These are phyloP conservation scores for Cicer judaicum DNA, from an alignment of 306 rosid genomes.

Conservation along the genomic window DNA sequence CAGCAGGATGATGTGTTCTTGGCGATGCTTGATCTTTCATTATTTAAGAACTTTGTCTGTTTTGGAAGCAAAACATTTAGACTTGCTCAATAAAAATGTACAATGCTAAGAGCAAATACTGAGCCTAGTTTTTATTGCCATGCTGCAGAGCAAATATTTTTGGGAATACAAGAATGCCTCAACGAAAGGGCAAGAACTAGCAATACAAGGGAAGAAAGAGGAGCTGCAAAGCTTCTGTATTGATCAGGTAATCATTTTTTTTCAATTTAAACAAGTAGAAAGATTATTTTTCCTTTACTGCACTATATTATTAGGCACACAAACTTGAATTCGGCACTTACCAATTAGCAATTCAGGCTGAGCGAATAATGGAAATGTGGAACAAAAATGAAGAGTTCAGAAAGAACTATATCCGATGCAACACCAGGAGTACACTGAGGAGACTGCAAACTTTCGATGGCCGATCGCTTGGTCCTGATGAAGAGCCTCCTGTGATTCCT, in stretches of 20 bases:
- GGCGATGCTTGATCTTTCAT: neutral
- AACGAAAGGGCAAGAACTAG: constrained; percentile 56
- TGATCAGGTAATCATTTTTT: constrained; percentile 64
- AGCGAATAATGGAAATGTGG: constrained; percentile 69
- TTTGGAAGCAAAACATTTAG: neutral
- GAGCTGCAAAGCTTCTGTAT: constrained; percentile 62
- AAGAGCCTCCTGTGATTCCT: constrained; percentile 74
- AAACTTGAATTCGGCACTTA: constrained; percentile 41
- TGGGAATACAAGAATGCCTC: constrained; percentile 65
- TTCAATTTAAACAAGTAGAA: constrained; percentile 15
- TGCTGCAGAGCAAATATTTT: constrained; percentile 68
- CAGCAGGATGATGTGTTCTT: constrained; percentile 7
- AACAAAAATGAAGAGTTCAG: constrained; percentile 70
- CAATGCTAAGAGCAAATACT: constrained; percentile 34
- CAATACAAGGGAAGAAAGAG: constrained; percentile 59
- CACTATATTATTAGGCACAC: neutral
- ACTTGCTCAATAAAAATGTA: neutral
- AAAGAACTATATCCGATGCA: constrained; percentile 68
- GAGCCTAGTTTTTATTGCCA: constrained; percentile 39
- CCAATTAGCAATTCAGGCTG: constrained; percentile 58
- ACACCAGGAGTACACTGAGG: constrained; percentile 80
- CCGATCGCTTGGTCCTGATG: constrained; percentile 80
- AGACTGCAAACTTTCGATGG: constrained; percentile 84
- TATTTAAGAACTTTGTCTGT: neutral
- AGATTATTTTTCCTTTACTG: constrained; percentile 33